Evolutionary conservation across 805 yeast species (phyloP).

Genomic region (Schwanniomyces polymorphus): DNA sequence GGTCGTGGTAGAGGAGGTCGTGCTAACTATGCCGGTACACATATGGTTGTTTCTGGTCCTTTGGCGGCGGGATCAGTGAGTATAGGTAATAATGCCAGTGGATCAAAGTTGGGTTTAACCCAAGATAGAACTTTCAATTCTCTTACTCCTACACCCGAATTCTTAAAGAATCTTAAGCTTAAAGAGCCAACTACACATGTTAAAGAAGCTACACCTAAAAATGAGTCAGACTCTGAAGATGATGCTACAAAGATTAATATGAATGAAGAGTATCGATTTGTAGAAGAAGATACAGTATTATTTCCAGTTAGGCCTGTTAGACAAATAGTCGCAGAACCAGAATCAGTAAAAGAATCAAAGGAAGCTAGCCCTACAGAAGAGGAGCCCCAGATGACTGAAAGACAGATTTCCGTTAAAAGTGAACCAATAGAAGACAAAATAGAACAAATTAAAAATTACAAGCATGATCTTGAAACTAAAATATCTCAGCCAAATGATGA

Average conservation of each 20-base stretch:
- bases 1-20: conserved; percentile 39
- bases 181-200: conserved; percentile 27
- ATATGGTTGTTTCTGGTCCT: conserved; percentile 71
- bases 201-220: conserved; percentile 12
- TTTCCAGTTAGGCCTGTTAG: conserved; percentile 75
- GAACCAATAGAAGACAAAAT: conserved; percentile 31
- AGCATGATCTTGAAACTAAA: conserved; percentile 28
- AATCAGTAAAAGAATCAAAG: conserved; percentile 6
- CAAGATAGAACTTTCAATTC: conserved; percentile 29
- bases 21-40: conserved; percentile 48
- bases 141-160: conserved; percentile 42
- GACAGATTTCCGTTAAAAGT: conserved; percentile 20
- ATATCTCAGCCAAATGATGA: conserved; percentile 26
- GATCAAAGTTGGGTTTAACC: conserved; percentile 25
- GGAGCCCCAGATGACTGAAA: not conserved
- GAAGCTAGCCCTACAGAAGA: conserved; percentile 8
- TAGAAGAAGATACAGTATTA: conserved; percentile 51
- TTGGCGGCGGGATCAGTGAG: conserved; percentile 64
- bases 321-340: conserved; percentile 37
- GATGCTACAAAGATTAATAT: conserved; percentile 55
- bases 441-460: conserved; percentile 19
- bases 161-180: conserved; percentile 33
- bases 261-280: conserved; percentile 58
- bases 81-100: conserved; percentile 33
- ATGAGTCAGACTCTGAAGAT: conserved; percentile 33